phyloP scores from a whole-genome alignment of 169 alveolate genomes.

The Babesia caballi region DNA sequence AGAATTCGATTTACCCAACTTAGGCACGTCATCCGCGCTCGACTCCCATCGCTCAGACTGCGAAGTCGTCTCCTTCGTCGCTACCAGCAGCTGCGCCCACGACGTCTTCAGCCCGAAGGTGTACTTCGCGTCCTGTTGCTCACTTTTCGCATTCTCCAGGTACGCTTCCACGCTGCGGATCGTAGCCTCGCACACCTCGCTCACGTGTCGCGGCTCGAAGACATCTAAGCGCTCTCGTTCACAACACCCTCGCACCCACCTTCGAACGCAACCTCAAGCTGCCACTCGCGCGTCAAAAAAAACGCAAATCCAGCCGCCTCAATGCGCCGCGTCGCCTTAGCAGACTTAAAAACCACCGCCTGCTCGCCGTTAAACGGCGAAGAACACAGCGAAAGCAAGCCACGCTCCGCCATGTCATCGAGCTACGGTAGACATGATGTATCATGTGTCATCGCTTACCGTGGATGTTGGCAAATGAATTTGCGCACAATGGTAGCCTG shows the following conservation, averaged over 20 bases:
- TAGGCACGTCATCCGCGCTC: background rate
- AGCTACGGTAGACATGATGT: no score
- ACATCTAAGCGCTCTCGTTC: background rate
- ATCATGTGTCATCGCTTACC: no score
- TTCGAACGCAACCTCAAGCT: constrained; percentile 5
- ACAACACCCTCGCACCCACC: constrained; percentile 1
- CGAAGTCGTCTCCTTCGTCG: background rate
- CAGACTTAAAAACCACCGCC: constrained; percentile 41
- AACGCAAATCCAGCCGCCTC: constrained; percentile 78
- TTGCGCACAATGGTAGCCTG: no score
- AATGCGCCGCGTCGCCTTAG: constrained; percentile 9
- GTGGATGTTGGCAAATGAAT: no score
- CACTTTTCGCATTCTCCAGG: background rate
- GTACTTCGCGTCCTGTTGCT: background rate
- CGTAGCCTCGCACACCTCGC: background rate
- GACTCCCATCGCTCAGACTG: constrained; percentile 17
- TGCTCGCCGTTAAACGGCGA: constrained; percentile 41
- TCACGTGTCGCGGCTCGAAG: background rate
- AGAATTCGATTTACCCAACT: background rate
- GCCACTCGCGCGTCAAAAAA: constrained; percentile 68
- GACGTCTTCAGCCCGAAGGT: constrained; percentile 11
- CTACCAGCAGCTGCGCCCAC: constrained; percentile 33
- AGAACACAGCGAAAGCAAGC: constrained; percentile 26
- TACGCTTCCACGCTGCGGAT: background rate
- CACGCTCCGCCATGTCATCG: constrained; percentile 15